Conservation (phyloP, 2,329 filamentous ascomycete genomes). For the Clonostachys solani region DNA sequence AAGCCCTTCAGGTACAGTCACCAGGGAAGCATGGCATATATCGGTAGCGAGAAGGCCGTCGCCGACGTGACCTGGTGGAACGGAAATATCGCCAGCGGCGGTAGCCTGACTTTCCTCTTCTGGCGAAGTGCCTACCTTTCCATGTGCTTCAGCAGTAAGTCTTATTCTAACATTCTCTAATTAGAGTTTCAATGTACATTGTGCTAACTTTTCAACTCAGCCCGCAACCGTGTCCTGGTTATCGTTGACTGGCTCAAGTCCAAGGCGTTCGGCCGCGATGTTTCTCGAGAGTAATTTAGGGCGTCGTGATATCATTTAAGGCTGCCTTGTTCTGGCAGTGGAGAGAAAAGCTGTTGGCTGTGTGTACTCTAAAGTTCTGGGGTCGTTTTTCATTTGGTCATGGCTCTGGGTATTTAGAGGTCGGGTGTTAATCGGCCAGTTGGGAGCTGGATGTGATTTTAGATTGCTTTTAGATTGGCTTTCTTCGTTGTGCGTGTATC, state of each 20-base stretch:
- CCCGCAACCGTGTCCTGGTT: constrained; percentile 91
- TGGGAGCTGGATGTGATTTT: too few relatives aligned
- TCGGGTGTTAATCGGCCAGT: too few relatives aligned
- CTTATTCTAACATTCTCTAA: constrained; percentile 1
- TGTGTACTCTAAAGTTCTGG: too few relatives aligned
- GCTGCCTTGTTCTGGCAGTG: too few relatives aligned
- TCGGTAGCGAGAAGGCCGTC: constrained; percentile 95
- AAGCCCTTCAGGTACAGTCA: constrained; percentile 98
- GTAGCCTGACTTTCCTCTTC: constrained; percentile 94
- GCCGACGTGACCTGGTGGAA: constrained; percentile 97
- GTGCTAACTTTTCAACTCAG: constrained; percentile 36
- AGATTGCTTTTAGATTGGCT: too few relatives aligned
- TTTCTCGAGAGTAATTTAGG: constrained; percentile 67
- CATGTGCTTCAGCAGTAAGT: constrained; percentile 99
- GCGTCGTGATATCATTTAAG: too few relatives aligned
- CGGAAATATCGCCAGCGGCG: constrained; percentile 91
- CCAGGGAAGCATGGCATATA: constrained; percentile 95
- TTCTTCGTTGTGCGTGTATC: too few relatives aligned
- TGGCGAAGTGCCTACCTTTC: constrained; percentile 97
- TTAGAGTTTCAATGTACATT: constrained; percentile 7
- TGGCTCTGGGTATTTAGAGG: too few relatives aligned
- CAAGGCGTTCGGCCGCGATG: constrained; percentile 92
- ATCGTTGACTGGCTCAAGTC: constrained; percentile 95
- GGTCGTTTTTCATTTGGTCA: too few relatives aligned
- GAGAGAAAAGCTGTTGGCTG: too few relatives aligned